Evolutionary conservation across 2,329 filamentous ascomycete genomes (phyloP).

Genomic region (Lecanicillium sp.): DNA sequence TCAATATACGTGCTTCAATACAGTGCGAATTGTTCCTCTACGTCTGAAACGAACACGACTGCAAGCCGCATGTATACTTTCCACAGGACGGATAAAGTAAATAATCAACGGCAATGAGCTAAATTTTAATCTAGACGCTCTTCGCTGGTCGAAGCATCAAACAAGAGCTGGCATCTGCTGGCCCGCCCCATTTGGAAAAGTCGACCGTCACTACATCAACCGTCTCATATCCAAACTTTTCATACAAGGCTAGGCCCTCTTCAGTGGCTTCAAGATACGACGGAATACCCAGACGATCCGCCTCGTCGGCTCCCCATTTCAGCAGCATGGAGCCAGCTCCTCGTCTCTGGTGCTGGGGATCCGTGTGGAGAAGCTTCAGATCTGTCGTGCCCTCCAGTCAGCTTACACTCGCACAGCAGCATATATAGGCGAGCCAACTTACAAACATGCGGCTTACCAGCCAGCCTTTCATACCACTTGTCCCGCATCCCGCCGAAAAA

Average conservation of each 20-base stretch:
- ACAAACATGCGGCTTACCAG: constrained; percentile 26
- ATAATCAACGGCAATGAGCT: too few relatives aligned
- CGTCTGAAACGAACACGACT: too few relatives aligned
- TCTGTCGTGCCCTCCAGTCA: constrained; percentile 15
- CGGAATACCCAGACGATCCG: constrained; percentile 26
- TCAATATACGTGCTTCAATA: too few relatives aligned
- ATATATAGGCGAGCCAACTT: constrained; percentile 11
- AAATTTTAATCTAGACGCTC: not conserved
- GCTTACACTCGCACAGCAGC: not conserved
- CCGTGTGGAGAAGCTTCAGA: constrained; percentile 28
- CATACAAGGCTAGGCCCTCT: constrained; percentile 23
- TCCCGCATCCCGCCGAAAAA: constrained; percentile 22
- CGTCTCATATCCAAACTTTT: constrained; percentile 25
- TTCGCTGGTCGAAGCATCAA: constrained; percentile 6
- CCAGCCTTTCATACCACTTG: constrained; percentile 21
- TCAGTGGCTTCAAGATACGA: constrained; percentile 27
- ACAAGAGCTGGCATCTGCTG: constrained; percentile 8
- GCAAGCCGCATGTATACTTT: too few relatives aligned
- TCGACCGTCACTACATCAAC: constrained; percentile 18
- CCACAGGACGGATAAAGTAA: too few relatives aligned
- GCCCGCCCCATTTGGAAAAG: constrained; percentile 21
- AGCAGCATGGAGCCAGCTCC: constrained; percentile 27
- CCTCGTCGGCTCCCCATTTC: constrained; percentile 24
- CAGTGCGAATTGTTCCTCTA: too few relatives aligned
- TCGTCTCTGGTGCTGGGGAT: constrained; percentile 26